Conservation (phyloP, 1,139 yeast genomes). For the Diutina catenulata region DNA sequence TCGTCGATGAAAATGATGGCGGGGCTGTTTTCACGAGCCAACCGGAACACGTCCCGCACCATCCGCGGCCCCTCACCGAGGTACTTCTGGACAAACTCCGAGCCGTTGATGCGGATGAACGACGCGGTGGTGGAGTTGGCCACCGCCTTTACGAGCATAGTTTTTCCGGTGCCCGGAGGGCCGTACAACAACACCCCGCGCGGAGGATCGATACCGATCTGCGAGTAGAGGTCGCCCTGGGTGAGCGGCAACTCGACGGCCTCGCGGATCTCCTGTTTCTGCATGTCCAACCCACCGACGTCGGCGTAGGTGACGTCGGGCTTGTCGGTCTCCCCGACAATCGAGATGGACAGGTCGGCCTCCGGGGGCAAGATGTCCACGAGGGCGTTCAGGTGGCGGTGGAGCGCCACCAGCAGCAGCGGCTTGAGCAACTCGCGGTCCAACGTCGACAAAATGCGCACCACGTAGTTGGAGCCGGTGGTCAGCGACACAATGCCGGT, state of each 20-base stretch:
- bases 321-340: slow-evolving; percentile 87
- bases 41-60: slow-evolving; percentile 96
- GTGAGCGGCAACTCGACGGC: slow-evolving; percentile 93
- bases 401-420: slow-evolving; percentile 90
- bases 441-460: slow-evolving; percentile 82
- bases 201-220: slow-evolving; percentile 98
- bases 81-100: slow-evolving; percentile 96
- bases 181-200: slow-evolving; percentile 95
- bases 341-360: slow-evolving; percentile 93
- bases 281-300: slow-evolving; percentile 99
- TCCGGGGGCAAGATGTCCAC: slow-evolving; percentile 98
- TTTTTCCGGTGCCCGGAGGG: slow-evolving; percentile 99
- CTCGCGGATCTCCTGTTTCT: slow-evolving; percentile 95
- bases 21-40: slow-evolving; percentile 96
- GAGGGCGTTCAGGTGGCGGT: slow-evolving; percentile 94
- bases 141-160: slow-evolving; percentile 97
- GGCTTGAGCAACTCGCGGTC: slow-evolving; percentile 93
- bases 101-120: slow-evolving; percentile 92
- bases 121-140: slow-evolving; percentile 95
- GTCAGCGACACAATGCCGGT: slow-evolving; percentile 96
- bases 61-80: slow-evolving; percentile 99
- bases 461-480: slow-evolving; percentile 95
- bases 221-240: slow-evolving; percentile 91
- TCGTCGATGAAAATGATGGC: slow-evolving; percentile 96
- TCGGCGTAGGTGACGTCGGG: slow-evolving; percentile 88